phyloP scores from a whole-genome alignment of 257 asterid species.

The Datura wrightii region DNA sequence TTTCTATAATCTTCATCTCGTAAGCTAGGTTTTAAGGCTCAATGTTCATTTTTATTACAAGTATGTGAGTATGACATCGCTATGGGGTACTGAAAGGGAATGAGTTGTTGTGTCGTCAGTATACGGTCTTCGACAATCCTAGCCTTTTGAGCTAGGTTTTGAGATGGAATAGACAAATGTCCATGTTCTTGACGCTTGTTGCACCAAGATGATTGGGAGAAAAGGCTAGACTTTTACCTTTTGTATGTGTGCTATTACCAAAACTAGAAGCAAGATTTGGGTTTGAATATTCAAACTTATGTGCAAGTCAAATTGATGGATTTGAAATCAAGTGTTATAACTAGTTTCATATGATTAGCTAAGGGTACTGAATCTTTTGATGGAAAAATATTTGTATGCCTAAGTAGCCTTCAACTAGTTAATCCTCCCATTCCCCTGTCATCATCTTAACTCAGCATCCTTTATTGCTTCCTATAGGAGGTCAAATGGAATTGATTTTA shows the following conservation, averaged over 20 bases:
- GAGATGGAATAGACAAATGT: conserved; percentile 7
- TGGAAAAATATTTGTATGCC: background rate
- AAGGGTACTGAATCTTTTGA: background rate
- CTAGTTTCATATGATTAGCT: background rate
- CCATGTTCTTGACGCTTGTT: background rate
- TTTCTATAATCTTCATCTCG: background rate
- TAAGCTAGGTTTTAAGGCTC: background rate
- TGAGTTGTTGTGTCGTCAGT: background rate
- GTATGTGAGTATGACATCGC: too few relatives aligned
- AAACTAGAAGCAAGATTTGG: background rate
- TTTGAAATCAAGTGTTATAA: background rate
- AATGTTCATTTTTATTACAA: background rate
- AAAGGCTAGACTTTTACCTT: background rate
- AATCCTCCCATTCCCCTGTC: background rate
- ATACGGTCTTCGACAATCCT: background rate
- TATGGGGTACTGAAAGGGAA: too few relatives aligned
- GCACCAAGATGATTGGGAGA: background rate
- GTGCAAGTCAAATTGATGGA: background rate
- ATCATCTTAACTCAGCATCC: background rate
- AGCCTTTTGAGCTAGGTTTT: background rate
- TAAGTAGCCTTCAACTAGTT: conserved; percentile 10
- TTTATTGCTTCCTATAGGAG: background rate
- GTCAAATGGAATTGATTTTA: background rate
- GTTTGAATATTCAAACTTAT: background rate
- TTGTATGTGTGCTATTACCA: background rate